Evolutionary conservation across 176 grass and related monocot genomes (phyloP), one percentile per base, ranked within the genome.

Genomic region (Triticum dicoccoides): DNA sequence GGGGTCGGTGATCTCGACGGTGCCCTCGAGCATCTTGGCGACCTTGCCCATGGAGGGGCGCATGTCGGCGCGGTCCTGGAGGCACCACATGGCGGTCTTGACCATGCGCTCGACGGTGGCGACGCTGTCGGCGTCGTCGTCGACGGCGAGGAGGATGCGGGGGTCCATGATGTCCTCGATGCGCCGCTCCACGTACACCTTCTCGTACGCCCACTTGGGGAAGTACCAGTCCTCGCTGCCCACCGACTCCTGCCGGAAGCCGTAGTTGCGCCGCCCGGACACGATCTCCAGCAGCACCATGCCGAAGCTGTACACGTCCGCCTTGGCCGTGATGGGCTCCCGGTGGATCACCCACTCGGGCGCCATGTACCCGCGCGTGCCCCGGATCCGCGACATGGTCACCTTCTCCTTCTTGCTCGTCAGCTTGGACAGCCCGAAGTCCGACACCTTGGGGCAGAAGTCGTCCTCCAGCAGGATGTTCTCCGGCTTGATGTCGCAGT

Each of bases 281-380:
- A 95, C 93, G 24, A 98, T 70, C 91, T 98, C 95, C n/a, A 98
- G 93, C 45, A 98, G 89, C 76, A 98, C 95, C 93, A 98, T 95
- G 45, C 95, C 95, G 79, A 95, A 98, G 85, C 93, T 95, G 84
- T 98, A 98, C 13, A 98, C 95, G 61, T 95, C 95, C 2, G 95
- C 95, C 83, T 98, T 98, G 6, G 95, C 95, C 1, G 95, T 95
- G 91, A 98, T 98, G 77, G 93, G 95, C 88, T 98, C 95, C 0
- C 95, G 89, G 69, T 98, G 92, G 84, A 93, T 95, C 2, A 98
- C 93, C 95, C 95, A 98, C 86, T 98, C 95, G 0, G 95, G 95
- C 1, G 95, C 95, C 93, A 98, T 89, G 89, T 98, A 98, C 0
- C 95, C 95, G 27, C 95, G 77, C 32, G 93, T 98, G 65, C 95